Evolutionary conservation across 129 eudicot species (phyloP), one percentile per base, ranked within the genome.

Genomic region (Lonicera japonica): DNA sequence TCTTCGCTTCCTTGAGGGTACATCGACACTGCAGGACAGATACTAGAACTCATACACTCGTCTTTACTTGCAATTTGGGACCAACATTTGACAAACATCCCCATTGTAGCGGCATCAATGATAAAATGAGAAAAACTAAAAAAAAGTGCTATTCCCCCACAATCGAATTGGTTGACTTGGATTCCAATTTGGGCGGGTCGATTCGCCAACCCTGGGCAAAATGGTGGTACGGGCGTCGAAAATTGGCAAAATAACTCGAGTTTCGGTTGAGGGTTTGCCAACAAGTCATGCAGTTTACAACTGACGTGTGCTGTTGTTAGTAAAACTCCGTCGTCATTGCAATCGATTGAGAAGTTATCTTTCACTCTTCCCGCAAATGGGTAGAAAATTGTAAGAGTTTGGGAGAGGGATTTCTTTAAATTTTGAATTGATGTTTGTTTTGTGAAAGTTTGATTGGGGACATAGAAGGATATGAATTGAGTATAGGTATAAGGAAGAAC

Each of bases 261-360:
- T 22, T 8, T 24, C 11, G 63, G 64, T 43, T 66, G 65, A 20
- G 68, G 58, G 22, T 40, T 61, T 39, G 53, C 10, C 21, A 77
- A 64, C 19, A 77, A 65, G 7, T 20, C 19, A 5, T 69, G 20
- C 14, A 77, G 23, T 38, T 7, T 0, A 1, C 43, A 19, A 7
- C 15, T 46, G 61, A 65, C 55, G 7, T 25, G 52, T 48, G 77
- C 34, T 3, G 46, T 50, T 5, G 61, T 43, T 23, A 70, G 70
- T 1, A 46, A 61, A 52, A 66, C 54, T 0, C 82, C 82, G 12
- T 71, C 41, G 58, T 77, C 82, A 41, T 71, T 66, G 58, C 82
- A 77, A 15, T 71, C 65, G 39, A 77, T 23, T 16, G 68, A 46
- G 38, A 56, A 7, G 1, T 15, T 6, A 10, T 66, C 68, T 3